A percentile compares a stretch with the other conserved stretches of the same genome.
phyloP scores from a whole-genome alignment of 805 yeast species.

The Starmerella vaccinii region DNA sequence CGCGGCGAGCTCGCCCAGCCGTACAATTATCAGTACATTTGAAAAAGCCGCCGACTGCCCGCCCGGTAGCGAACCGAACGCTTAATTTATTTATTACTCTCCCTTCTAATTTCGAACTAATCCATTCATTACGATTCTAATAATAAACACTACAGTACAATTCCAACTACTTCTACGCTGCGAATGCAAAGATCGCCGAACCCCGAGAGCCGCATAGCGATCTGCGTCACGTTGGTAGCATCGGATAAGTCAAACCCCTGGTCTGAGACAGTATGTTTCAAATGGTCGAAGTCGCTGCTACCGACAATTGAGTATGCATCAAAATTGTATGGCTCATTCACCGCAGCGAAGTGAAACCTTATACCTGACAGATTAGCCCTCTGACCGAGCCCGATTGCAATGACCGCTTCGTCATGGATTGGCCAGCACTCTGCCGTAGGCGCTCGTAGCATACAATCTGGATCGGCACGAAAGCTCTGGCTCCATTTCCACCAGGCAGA shows the following conservation, averaged over 20 bases:
- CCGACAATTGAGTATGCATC: not conserved
- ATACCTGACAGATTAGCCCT: not conserved
- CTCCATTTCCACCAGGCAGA: slow-evolving; percentile 7
- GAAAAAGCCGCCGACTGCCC: too few species aligned
- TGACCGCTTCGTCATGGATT: not conserved
- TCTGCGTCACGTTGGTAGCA: slow-evolving; percentile 1
- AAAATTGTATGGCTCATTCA: not conserved
- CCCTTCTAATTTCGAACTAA: not conserved
- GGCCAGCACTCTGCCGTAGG: slow-evolving; percentile 16
- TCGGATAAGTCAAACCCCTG: not conserved
- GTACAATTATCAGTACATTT: slow-evolving; percentile 22
- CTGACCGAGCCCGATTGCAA: slow-evolving; percentile 10
- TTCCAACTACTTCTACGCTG: not conserved
- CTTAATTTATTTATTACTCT: not conserved
- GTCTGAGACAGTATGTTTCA: not conserved
- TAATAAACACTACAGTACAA: not conserved
- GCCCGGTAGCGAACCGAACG: not conserved
- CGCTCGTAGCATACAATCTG: slow-evolving; percentile 8
- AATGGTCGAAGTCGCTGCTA: not conserved
- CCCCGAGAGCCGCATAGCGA: not conserved
- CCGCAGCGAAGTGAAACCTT: not conserved
- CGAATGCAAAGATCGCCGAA: slow-evolving; percentile 1
- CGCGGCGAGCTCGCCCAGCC: slow-evolving; percentile 24
- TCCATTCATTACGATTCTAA: not conserved
- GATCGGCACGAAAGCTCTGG: slow-evolving; percentile 1